Conservation (phyloP, 1,284 basidiomycete genomes). For the Ceratobasidium sp. region DNA sequence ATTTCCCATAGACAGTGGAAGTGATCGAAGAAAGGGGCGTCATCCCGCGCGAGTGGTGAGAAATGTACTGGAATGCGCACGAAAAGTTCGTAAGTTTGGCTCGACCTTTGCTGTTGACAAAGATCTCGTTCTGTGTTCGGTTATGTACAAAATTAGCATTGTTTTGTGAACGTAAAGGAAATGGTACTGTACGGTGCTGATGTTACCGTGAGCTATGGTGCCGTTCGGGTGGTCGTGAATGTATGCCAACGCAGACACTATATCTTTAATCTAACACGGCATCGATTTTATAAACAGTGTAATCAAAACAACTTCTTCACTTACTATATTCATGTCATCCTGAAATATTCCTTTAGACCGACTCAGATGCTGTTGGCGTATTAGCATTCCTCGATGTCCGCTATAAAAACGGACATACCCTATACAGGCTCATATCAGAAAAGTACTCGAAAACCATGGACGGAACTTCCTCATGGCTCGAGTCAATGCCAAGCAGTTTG, state of each 20-base stretch:
- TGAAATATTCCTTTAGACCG: no score
- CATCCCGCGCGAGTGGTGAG: background rate
- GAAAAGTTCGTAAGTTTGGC: constrained; percentile 27
- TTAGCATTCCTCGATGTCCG: background rate
- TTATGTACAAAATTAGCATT: no score
- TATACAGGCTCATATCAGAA: background rate
- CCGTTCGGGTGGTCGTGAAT: constrained; percentile 28
- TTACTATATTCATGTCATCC: background rate
- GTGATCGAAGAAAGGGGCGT: constrained; percentile 8
- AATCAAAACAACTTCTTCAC: background rate
- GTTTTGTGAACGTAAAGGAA: no score
- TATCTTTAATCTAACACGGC: constrained; percentile 13
- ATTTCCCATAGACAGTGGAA: background rate
- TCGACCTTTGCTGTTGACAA: background rate
- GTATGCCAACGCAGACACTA: constrained; percentile 21
- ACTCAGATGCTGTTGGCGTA: no score
- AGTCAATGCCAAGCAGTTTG: constrained; percentile 24
- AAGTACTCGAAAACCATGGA: constrained; percentile 21
- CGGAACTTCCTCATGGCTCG: background rate
- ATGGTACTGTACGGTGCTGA: background rate
- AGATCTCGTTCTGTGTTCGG: constrained; percentile 7
- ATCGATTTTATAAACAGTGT: background rate
- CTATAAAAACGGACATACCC: background rate
- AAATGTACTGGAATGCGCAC: constrained; percentile 26
- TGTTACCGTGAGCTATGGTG: constrained; percentile 20